Evolutionary conservation across 345 rosid species (phyloP).

Genomic region (Turritis glabra): DNA sequence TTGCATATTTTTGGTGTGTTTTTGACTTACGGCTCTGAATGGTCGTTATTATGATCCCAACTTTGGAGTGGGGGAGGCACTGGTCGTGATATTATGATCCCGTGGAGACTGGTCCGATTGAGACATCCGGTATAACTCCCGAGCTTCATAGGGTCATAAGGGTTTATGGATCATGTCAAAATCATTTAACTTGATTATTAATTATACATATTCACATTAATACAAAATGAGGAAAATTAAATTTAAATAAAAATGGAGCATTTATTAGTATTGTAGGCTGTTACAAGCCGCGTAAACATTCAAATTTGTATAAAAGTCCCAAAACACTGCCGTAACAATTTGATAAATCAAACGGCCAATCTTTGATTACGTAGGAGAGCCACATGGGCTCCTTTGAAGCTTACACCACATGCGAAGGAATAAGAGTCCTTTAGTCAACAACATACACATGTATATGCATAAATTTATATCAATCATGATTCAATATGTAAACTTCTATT

Average conservation of each 20-base stretch:
- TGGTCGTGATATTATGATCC: no score
- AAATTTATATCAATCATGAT: neutral
- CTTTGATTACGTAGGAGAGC: neutral
- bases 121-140: neutral
- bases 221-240: neutral
- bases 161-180: neutral
- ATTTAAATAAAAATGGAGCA: neutral
- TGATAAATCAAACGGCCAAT: neutral
- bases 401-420: neutral
- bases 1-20: no score
- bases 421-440: neutral
- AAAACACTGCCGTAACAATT: neutral
- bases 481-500: neutral
- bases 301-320: neutral
- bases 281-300: neutral
- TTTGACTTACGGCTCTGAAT: no score
- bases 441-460: neutral
- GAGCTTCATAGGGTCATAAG: neutral
- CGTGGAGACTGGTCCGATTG: neutral
- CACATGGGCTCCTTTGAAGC: neutral
- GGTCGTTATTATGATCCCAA: neutral
- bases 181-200: no score
- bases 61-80: neutral
- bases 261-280: neutral
- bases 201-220: no score